Evolutionary conservation across 2,329 filamentous ascomycete species (phyloP).

Genomic region (Aspergillus transmontanensis): DNA sequence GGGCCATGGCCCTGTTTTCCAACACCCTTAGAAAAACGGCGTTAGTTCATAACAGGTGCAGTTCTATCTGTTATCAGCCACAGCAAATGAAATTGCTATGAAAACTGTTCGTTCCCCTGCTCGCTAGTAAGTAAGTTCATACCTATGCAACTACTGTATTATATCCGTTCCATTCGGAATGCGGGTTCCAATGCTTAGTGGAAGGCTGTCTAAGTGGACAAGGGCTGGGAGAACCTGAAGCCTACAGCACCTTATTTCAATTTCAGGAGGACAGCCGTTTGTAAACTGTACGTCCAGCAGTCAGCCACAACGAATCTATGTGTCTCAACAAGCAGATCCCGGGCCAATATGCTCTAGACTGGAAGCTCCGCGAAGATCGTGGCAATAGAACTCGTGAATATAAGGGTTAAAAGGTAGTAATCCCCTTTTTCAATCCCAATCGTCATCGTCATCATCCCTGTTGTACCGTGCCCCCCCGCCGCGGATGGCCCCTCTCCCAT

Average conservation of each 20-base stretch:
- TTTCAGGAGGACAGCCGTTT: background rate
- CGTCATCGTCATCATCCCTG: conserved; percentile 44
- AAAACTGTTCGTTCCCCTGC: background rate
- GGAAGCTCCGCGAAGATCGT: background rate
- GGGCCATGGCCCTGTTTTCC: background rate
- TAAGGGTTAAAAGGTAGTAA: background rate
- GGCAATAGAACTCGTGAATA: background rate
- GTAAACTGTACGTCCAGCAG: background rate
- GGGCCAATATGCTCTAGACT: background rate
- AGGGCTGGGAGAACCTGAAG: background rate
- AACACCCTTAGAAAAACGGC: background rate
- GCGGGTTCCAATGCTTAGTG: background rate
- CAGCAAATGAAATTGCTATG: background rate
- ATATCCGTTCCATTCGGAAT: background rate
- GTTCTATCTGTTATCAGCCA: background rate
- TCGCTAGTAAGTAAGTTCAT: background rate
- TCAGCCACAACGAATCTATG: background rate
- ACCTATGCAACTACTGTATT: background rate
- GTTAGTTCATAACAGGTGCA: background rate
- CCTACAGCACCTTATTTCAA: background rate
- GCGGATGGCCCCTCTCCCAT: conserved; percentile 29
- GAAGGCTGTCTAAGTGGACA: background rate
- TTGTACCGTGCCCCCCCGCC: conserved; percentile 31
- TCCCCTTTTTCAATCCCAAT: conserved; percentile 47
- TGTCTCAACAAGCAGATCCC: background rate